Evolutionary conservation across 2,329 filamentous ascomycete species (phyloP), one percentile per base, ranked within the genome.

Genomic region (Rhexocercosporidium sp.): DNA sequence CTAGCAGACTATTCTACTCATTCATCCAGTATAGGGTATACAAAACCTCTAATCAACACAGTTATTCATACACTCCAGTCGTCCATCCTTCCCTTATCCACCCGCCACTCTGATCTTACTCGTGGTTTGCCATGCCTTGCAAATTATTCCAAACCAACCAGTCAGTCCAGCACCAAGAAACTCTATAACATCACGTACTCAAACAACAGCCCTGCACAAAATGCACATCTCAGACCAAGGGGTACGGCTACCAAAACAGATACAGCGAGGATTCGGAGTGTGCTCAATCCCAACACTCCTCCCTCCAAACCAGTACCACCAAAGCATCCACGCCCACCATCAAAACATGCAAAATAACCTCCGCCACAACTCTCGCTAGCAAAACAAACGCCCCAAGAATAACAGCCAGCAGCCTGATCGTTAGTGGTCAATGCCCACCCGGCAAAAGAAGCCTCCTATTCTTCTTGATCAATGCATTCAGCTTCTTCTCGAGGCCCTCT

Each of bases 401-500:
- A 25, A 62, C 53, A 46, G 59, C 64, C 18, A 44, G 14, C 22
- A 67, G 53, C 46, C 53, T 60, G 18, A 41, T 46, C 54, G 46
- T 59, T 65, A 56, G 49, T 68, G 59, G 68, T 77, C 71, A 78
- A 75, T 77, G 75, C 9, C 70, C 70, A 64, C 71, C 66, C 18
- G 81, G 81, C 3, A 86, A 71, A 37, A 89, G 74, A 49, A 90
- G 71, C 60, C 84, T 81, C 65, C 83, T 79, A 74, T 91, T 91
- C 76, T 84, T 85, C 79, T 85, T 86, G 64, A 90, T 83, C 22
- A 89, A 75, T 51, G 83, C 81, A 75, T 86, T 86, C 64, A 91
- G 77, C 53, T 81, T 85, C 81, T 88, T 90, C 79, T 90, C 88
- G 34, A 89, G 76, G 73, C 82, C 85, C 70, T 90, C 88, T 7